Evolutionary conservation across 805 yeast species (phyloP).

Genomic region (Wickerhamiella occidentalis): DNA sequence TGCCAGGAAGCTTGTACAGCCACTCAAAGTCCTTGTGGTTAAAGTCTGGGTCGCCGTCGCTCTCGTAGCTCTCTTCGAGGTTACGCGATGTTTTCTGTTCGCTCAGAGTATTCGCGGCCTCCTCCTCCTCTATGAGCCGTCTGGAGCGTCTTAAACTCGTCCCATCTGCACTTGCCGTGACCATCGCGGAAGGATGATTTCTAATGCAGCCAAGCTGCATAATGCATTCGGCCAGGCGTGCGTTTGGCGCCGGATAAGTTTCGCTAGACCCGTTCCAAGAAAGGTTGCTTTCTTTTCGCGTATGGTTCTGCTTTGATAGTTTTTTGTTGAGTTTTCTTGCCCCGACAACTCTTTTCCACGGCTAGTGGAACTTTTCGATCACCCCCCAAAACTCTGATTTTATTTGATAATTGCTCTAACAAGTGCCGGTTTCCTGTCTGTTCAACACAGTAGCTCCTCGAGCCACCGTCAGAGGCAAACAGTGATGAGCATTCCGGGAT

Average conservation of each 20-base stretch:
- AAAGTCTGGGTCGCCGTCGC: conserved; percentile 7
- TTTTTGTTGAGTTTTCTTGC: no score
- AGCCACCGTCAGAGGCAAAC: no score
- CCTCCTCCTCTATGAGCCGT: not conserved
- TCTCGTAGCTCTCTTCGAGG: not conserved
- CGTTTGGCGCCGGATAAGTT: not conserved
- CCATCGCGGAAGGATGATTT: conserved; percentile 6
- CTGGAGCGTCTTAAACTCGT: not conserved
- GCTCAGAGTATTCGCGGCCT: not conserved
- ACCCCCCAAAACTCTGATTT: no score
- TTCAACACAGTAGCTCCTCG: no score
- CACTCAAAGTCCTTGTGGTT: conserved; percentile 8
- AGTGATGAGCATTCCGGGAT: no score
- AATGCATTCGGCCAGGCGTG: not conserved
- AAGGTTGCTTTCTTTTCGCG: no score
- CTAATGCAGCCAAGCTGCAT: conserved; percentile 7
- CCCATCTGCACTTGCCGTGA: not conserved
- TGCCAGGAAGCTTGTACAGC: conserved; percentile 1
- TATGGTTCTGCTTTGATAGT: no score
- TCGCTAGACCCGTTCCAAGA: no score
- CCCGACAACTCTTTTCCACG: no score
- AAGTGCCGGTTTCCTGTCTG: no score
- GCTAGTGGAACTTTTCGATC: no score
- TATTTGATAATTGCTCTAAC: no score
- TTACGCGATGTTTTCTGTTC: not conserved